phyloP scores from a whole-genome alignment of 441 rosid species.

The Croton laevigatus region DNA sequence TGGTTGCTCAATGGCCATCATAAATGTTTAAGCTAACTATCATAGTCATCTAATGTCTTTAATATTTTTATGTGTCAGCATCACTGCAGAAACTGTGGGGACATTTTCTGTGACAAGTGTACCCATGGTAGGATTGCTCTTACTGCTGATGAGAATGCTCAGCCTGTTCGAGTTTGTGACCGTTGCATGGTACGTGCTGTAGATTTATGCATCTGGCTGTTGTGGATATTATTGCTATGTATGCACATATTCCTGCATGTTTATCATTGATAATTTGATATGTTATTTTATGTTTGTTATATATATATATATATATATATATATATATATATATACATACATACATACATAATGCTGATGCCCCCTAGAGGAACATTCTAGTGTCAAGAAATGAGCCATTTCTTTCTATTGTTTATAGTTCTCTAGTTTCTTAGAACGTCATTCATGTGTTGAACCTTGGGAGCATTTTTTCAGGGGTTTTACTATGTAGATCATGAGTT shows the following conservation, averaged over 20 bases:
- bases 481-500: not conserved
- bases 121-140: slow-evolving; percentile 93
- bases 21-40: slow-evolving; percentile 7
- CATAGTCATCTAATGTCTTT: slow-evolving; percentile 15
- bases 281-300: too few relatives aligned
- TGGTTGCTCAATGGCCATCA: not conserved
- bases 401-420: not conserved
- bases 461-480: not conserved
- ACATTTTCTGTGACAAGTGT: slow-evolving; percentile 96
- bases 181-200: slow-evolving; percentile 67
- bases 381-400: not conserved
- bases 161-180: slow-evolving; percentile 94
- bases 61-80: slow-evolving; percentile 48
- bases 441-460: not conserved
- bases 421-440: not conserved
- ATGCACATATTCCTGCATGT: not conserved
- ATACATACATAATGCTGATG: not conserved
- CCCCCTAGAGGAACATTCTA: not conserved
- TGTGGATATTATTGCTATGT: not conserved
- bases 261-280: not conserved
- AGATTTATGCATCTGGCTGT: slow-evolving; percentile 10
- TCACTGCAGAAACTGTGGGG: slow-evolving; percentile 99
- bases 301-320: too few relatives aligned
- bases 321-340: too few relatives aligned
- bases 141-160: slow-evolving; percentile 92